Base-by-base conservation (phyloP, 2,329 filamentous ascomycete species). In the Aureobasidium subglaciale region DNA sequence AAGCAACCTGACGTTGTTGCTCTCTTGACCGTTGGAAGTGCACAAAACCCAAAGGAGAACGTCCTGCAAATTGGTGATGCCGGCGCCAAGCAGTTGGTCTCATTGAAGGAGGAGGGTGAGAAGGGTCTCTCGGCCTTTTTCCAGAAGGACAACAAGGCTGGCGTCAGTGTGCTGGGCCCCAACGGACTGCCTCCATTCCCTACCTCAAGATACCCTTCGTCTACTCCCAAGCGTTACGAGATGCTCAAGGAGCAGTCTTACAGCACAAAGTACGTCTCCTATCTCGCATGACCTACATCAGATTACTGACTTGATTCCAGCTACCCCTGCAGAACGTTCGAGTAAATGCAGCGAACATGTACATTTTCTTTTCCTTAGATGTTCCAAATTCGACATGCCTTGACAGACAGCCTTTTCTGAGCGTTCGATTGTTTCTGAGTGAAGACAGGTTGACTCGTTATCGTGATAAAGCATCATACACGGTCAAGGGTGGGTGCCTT, bases 151-250 rank as follows among this genome's bases (percentile, higher is more conserved):
- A 78, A 73, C 63, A 73, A 69, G 35, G 73, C 76, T 38, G 73
- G 70, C 34, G 73, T 78, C 64, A 75, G 77, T 61, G 82, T 91
- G 56, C 70, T 96, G 60, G 84, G 88, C 50, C 79, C 86, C 41
- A 78, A 86, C 64, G 91, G 92, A 1, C 71, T 99, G 72, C 93
- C 93, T 56, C 93, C 93, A n/a, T 74, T 87, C 66, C 93, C 92
- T 15, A 84, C 84, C 65, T 85, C 88, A n/a, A 73, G 84, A 71
- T 82, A 72, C 62, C 58, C 76, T 62, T 64, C 78, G 57, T 78
- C 78, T 40, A 69, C 76, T 59, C 82, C 83, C 75, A 78, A 84
- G 67, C 82, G 85, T 67, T 84, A 90, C 70, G 82, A 85, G 72
- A 84, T 95, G 65, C 67, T 88, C 65, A 73, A 77, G 30, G 84